These are phyloP conservation scores for Lyophyllum shimeji DNA, from an alignment of 768 basidiomycete genomes.

Conservation along the genomic window DNA sequence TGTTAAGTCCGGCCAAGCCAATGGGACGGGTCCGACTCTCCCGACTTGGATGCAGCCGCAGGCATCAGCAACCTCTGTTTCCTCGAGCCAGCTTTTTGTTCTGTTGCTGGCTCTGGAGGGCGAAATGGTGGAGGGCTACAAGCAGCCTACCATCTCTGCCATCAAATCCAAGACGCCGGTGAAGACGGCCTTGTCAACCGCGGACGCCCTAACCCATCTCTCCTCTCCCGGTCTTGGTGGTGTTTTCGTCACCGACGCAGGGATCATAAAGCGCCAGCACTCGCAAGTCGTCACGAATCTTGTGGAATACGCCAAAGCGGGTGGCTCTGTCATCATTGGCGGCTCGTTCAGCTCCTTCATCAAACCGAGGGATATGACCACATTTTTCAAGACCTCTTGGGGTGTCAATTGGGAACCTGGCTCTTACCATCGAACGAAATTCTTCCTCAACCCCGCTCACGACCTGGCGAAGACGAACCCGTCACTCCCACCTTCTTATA, in stretches of 20 bases:
- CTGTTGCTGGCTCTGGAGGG: conserved; percentile 30
- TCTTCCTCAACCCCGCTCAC: conserved; percentile 30
- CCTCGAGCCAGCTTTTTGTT: conserved; percentile 19
- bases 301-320: conserved; percentile 34
- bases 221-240: conserved; percentile 25
- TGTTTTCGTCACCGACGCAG: conserved; percentile 37
- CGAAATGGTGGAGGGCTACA: conserved; percentile 19
- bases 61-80: neutral
- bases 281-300: conserved; percentile 25
- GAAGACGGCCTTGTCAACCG: conserved; percentile 14
- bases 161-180: conserved; percentile 23
- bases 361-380: conserved; percentile 20
- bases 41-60: neutral
- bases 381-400: conserved; percentile 30
- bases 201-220: conserved; percentile 24
- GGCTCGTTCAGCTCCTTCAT: conserved; percentile 32
- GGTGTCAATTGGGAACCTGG: conserved; percentile 37
- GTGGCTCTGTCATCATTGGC: conserved; percentile 37
- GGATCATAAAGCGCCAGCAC: conserved; percentile 25
- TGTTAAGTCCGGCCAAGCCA: neutral
- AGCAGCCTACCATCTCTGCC: conserved; percentile 26
- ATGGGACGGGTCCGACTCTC: neutral
- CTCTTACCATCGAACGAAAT: conserved; percentile 38
- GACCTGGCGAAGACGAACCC: conserved; percentile 28
- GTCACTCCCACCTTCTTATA: conserved; percentile 28